Percentiles rank a stretch among this genome's conserved stretches.
These are phyloP conservation scores for Sarcocystis neurona DNA, from an alignment of 169 alveolate genomes.

Conservation along the genomic window DNA sequence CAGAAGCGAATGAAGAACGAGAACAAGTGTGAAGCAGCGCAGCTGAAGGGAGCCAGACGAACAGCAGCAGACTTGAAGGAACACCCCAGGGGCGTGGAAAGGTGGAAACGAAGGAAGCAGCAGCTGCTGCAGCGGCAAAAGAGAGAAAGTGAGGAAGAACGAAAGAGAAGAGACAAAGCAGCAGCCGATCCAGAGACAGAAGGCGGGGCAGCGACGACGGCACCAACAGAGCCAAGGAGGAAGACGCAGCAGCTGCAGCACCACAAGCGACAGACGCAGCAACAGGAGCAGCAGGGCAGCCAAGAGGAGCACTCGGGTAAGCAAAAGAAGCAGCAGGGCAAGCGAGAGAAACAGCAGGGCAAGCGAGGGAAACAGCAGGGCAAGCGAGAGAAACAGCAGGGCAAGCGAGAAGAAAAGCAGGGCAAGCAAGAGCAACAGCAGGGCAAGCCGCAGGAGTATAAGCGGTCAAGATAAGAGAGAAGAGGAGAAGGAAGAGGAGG, in stretches of 20 bases:
- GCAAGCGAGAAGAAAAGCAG: not conserved
- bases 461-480: not conserved
- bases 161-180: not conserved
- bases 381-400: not conserved
- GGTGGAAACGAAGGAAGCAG: not conserved
- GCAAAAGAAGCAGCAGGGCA: not conserved
- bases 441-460: not conserved
- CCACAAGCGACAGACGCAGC: not conserved
- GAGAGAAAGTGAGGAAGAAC: not conserved
- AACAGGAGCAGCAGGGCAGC: too few relatives aligned
- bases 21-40: too few relatives aligned
- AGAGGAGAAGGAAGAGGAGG: not conserved
- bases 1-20: too few relatives aligned
- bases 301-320: not conserved
- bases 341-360: not conserved
- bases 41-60: too few relatives aligned
- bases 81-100: too few relatives aligned
- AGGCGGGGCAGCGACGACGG: not conserved
- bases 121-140: not conserved
- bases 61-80: too few relatives aligned
- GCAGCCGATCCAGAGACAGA: not conserved
- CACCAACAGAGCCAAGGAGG: not conserved
- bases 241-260: not conserved
- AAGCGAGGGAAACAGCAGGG: not conserved
- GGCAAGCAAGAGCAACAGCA: not conserved